Conservation (phyloP, 305 asterid species). For the Solanum aculeatissimum region DNA sequence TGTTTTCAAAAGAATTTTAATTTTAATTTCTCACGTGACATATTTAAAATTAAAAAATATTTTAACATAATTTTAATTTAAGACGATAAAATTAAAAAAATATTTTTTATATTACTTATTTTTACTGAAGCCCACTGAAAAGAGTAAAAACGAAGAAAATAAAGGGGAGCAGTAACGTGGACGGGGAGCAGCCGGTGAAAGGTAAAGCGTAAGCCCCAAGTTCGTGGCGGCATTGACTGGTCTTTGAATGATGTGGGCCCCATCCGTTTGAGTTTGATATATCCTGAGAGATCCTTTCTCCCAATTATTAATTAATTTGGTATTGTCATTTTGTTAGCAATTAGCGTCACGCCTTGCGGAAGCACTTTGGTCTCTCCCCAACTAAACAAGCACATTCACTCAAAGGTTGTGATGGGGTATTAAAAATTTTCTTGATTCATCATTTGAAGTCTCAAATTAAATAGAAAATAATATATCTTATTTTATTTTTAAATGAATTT, state of each 20-base stretch:
- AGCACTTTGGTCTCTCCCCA: not conserved
- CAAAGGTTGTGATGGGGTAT: too few species aligned
- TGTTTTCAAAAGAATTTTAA: too few species aligned
- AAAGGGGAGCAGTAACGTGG: not conserved
- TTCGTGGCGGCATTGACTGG: conserved; percentile 2
- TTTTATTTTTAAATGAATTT: too few species aligned
- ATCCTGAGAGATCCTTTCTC: not conserved
- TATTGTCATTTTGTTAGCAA: not conserved
- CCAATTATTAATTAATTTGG: not conserved
- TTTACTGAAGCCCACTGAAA: not conserved
- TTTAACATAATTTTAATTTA: too few species aligned
- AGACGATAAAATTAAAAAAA: too few species aligned
- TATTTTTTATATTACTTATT: not conserved
- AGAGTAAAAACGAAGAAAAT: not conserved
- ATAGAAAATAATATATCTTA: too few species aligned
- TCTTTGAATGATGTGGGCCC: not conserved
- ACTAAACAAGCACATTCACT: not conserved
- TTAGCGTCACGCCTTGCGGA: not conserved
- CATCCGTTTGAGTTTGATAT: not conserved
- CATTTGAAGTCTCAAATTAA: too few species aligned
- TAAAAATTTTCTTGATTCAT: too few species aligned
- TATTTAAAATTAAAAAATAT: too few species aligned
- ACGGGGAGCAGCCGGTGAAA: not conserved
- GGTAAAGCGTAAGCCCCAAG: not conserved
- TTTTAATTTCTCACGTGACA: too few species aligned